Percentiles rank a stretch among this genome's conserved stretches.
phyloP scores from a whole-genome alignment of 2,329 filamentous ascomycete species.

The Chrysoporthe austroafricana region DNA sequence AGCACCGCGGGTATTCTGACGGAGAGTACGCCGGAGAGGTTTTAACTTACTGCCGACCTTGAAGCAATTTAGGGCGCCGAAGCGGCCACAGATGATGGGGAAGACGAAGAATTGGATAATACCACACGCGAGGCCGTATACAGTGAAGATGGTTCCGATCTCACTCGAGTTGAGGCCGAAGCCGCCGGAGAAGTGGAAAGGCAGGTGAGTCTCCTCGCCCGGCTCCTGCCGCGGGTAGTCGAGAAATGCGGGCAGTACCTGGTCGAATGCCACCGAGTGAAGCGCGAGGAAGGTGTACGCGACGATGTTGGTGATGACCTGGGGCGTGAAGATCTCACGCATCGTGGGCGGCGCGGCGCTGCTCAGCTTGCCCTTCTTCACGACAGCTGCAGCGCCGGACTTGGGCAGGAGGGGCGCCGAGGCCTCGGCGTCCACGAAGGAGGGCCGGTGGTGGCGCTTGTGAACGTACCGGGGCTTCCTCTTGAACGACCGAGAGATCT shows the following conservation, averaged over 20 bases:
- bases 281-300: constrained; percentile 81
- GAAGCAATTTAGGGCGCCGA: constrained; percentile 76
- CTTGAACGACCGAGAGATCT: constrained; percentile 51
- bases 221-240: constrained; percentile 68
- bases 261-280: constrained; percentile 84
- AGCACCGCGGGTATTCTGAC: no score
- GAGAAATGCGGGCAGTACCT: constrained; percentile 85
- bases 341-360: constrained; percentile 40
- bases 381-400: constrained; percentile 31
- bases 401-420: constrained; percentile 57
- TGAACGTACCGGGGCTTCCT: constrained; percentile 34
- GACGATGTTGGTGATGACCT: constrained; percentile 75
- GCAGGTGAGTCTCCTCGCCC: constrained; percentile 62
- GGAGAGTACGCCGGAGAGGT: background rate
- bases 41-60: constrained; percentile 57
- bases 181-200: constrained; percentile 81
- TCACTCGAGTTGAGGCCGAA: constrained; percentile 73
- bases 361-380: constrained; percentile 31
- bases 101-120: constrained; percentile 86
- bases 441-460: constrained; percentile 44
- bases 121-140: constrained; percentile 80
- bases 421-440: constrained; percentile 60
- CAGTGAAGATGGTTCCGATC: constrained; percentile 84
- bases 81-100: constrained; percentile 71
- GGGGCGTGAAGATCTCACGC: constrained; percentile 70